A percentile compares a stretch with the other conserved stretches of the same genome.
Conservation (phyloP, 768 basidiomycete species). For the Chalciporus sphaerocephalus region DNA sequence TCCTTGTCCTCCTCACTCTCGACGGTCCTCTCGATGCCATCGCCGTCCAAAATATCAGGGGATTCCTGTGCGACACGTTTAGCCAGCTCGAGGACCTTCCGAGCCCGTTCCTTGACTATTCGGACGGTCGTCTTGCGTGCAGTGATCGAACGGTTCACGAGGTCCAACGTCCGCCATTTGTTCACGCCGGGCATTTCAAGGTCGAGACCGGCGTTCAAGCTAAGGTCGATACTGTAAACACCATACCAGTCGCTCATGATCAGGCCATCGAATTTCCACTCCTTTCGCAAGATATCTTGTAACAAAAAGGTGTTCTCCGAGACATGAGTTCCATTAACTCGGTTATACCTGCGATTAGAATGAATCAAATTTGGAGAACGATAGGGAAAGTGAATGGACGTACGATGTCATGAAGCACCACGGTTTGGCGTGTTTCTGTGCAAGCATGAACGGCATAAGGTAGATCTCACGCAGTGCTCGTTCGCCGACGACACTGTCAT, state of each 20-base stretch:
- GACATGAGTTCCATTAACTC: slow-evolving; percentile 70
- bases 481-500: slow-evolving; percentile 47
- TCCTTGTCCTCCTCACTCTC: slow-evolving; percentile 58
- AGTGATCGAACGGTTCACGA: slow-evolving; percentile 55
- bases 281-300: slow-evolving; percentile 57
- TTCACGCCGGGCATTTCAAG: slow-evolving; percentile 76
- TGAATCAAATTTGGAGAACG: too few relatives aligned
- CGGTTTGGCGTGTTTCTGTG: slow-evolving; percentile 46
- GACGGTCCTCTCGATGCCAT: slow-evolving; percentile 58
- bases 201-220: slow-evolving; percentile 73
- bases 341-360: slow-evolving; percentile 54
- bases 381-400: slow-evolving; percentile 24
- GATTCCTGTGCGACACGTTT: slow-evolving; percentile 64
- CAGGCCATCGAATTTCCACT: slow-evolving; percentile 72
- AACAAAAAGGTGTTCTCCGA: slow-evolving; percentile 62
- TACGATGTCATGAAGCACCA: slow-evolving; percentile 60
- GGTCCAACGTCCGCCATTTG: slow-evolving; percentile 69
- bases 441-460: slow-evolving; percentile 57
- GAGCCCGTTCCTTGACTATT: slow-evolving; percentile 62
- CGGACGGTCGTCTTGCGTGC: slow-evolving; percentile 65
- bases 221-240: slow-evolving; percentile 57
- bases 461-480: slow-evolving; percentile 57
- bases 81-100: slow-evolving; percentile 61
- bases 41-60: slow-evolving; percentile 71
- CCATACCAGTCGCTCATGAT: slow-evolving; percentile 88